Base-by-base conservation (phyloP, 768 basidiomycete species). In the Mycena galericulata region DNA sequence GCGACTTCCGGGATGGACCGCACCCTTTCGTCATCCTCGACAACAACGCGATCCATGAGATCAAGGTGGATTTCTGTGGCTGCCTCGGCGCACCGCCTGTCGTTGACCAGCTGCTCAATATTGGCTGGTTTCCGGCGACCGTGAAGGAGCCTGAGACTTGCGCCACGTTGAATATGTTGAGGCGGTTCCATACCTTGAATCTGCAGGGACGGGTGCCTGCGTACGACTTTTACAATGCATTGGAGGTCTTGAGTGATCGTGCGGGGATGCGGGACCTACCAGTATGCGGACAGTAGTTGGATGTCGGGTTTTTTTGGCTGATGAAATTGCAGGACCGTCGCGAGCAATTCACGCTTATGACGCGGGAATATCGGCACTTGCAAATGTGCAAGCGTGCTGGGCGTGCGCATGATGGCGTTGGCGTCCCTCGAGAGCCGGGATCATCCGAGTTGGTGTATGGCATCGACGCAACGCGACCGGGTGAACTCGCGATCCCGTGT, bases 171-270 rank as follows among this genome's bases (percentile, higher is more conserved):
- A 29, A 18, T 6, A 45, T 74, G 10, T 59, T 78, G 18, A 40
- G 68, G 1, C 45, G 54, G 14, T 76, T 77, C 51, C 76, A 76
- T 20, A 58, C 53, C 5, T 9, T 72, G 8, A 75, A 73, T 36
- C 50, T 73, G 14, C 65, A 74, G 54, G 71, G 59, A 2, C 62
- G 68, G 15, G 49, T 71, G 2, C 53, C 74, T 2, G 62, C 72
- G 10, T 69, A 53, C 9, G 74, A 76, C 60, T 75, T 73, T 43
- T 77, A 75, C 58, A 59, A 50, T 8, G n/a, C 71, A 3, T 30
- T 76, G 27, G 62, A 66, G 58, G 30, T 60, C 1, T 5, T 60
- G 8, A 47, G n/a, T 9, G 34, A 60, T 8, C 4, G 22, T 0
- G 30, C 45, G 3, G 58, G 58, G 1, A 22, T 60, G 43, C 4